phyloP scores from a whole-genome alignment of 306 rosid genomes.

The Quercus berberidifolia region DNA sequence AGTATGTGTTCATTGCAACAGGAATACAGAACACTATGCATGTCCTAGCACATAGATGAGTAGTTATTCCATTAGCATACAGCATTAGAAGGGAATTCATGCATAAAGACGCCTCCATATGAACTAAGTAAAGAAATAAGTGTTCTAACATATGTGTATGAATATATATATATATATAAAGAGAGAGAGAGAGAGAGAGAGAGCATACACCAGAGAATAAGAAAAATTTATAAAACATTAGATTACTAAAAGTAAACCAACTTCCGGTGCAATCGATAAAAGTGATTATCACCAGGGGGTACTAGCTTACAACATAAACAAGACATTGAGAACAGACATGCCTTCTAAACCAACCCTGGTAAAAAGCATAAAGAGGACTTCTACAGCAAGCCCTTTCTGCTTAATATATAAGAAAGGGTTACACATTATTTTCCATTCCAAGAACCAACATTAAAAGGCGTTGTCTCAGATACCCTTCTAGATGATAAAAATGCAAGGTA shows the following conservation, averaged over 20 bases:
- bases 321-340: background rate
- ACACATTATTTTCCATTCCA: constrained; percentile 36
- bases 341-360: constrained; percentile 4
- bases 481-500: constrained; percentile 21
- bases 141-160: background rate
- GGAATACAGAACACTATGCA: background rate
- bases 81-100: background rate
- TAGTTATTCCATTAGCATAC: background rate
- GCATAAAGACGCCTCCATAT: background rate
- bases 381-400: constrained; percentile 13
- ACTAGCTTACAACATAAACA: constrained; percentile 15
- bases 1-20: background rate
- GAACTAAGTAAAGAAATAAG: background rate
- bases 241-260: constrained; percentile 25
- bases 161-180: too few relatives aligned
- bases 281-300: constrained; percentile 42
- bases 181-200: too few relatives aligned
- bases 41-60: background rate
- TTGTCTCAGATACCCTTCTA: constrained; percentile 51
- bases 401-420: constrained; percentile 19
- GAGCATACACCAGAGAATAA: constrained; percentile 7
- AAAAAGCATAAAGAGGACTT: constrained; percentile 5
- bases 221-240: constrained; percentile 23
- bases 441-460: constrained; percentile 87
- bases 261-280: constrained; percentile 51